Conservation (phyloP, 768 basidiomycete species). For the Glaciozyma martinii region DNA sequence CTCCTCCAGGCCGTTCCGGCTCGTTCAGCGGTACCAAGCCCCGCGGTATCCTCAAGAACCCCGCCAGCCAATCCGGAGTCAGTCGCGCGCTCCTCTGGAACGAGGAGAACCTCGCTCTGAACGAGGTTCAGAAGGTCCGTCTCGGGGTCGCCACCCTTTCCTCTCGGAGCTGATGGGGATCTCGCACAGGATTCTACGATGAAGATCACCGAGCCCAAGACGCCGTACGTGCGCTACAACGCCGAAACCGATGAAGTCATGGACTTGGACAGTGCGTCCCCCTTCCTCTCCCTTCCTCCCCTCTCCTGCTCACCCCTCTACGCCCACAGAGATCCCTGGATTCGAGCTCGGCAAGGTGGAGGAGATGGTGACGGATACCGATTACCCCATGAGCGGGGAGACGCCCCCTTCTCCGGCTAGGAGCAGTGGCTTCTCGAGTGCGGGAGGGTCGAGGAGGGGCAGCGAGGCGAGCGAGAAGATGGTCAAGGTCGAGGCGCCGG, state of each 20-base stretch:
- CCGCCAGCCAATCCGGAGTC: background rate
- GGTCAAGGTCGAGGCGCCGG: constrained; percentile 26
- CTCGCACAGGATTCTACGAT: constrained; percentile 21
- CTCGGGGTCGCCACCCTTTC: background rate
- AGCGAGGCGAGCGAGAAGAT: constrained; percentile 30
- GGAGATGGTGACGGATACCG: background rate
- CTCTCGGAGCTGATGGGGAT: background rate
- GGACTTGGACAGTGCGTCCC: constrained; percentile 33
- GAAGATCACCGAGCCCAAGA: constrained; percentile 37
- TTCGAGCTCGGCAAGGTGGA: constrained; percentile 32
- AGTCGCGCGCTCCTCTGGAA: constrained; percentile 26
- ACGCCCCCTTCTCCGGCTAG: constrained; percentile 1
- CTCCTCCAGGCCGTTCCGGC: background rate
- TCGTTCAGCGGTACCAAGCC: background rate
- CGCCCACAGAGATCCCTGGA: constrained; percentile 33
- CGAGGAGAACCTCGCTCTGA: constrained; percentile 32
- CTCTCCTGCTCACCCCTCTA: background rate
- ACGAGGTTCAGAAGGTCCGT: constrained; percentile 31
- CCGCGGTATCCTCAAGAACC: constrained; percentile 34
- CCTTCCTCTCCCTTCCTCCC: background rate
- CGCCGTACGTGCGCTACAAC: constrained; percentile 36
- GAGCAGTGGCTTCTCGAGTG: background rate
- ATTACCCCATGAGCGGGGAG: background rate
- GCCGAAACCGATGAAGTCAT: constrained; percentile 36
- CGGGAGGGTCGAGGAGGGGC: background rate